phyloP scores from a whole-genome alignment of 2,329 filamentous ascomycete genomes.

The Nothomitra cinnamomea region DNA sequence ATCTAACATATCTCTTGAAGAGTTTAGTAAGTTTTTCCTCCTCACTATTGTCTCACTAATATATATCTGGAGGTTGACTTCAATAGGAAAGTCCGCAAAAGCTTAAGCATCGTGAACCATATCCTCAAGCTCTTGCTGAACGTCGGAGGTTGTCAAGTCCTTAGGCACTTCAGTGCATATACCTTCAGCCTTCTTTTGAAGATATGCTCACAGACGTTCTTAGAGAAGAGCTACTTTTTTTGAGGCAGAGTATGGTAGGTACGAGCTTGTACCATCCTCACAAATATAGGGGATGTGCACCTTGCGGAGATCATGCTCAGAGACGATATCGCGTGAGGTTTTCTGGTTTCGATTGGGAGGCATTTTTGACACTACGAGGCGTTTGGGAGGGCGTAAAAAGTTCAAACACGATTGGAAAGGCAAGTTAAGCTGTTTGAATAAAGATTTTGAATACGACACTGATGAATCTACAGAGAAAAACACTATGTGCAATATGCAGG shows the following conservation, averaged over 20 bases:
- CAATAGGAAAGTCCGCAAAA: background rate
- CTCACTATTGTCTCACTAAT: background rate
- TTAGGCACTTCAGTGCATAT: background rate
- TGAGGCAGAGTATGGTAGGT: too few relatives aligned
- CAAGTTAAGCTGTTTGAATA: too few relatives aligned
- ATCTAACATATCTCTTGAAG: too few relatives aligned
- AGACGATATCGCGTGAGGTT: background rate
- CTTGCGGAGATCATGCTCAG: background rate
- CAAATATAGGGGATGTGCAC: background rate
- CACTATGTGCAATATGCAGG: background rate
- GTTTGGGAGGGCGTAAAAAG: too few relatives aligned
- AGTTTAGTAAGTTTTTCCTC: too few relatives aligned
- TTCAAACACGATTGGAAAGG: too few relatives aligned
- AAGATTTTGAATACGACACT: too few relatives aligned
- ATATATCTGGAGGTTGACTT: background rate
- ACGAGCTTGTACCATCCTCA: too few relatives aligned
- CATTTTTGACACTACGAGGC: too few relatives aligned
- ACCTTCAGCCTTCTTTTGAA: background rate
- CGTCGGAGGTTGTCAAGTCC: background rate
- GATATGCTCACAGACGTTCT: background rate
- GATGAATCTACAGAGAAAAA: background rate
- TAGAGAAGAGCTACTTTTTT: too few relatives aligned
- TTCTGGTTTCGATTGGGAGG: background rate
- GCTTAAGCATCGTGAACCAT: background rate
- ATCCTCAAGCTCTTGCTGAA: background rate